Base-by-base conservation (phyloP, 495 filamentous ascomycete species). In the Tirmania nivea region DNA sequence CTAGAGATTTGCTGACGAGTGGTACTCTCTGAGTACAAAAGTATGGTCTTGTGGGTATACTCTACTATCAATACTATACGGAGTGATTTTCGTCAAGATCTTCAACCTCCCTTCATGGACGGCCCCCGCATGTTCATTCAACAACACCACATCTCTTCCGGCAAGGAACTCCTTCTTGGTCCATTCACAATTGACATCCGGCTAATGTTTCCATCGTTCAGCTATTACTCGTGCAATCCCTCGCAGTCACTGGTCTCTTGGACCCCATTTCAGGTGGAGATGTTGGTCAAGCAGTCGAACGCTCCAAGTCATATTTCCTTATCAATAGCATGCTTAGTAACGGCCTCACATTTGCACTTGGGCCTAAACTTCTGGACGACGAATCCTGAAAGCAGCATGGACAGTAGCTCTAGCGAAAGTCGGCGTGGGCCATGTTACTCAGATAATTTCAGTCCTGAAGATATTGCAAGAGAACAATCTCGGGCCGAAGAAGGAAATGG, bases 61-160 rank as follows among this genome's bases (percentile, higher is more conserved):
- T 34, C 25, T 71, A 34, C 39, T 70, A 3, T 82, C 77, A 3
- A 74, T 82, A 49, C 55, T 60, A 0, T 57, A 83, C 19, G 78
- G 75, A 1, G 64, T 67, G 35, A 49, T 68, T 2, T 56, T 67
- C 0, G 72, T 69, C 0, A 66, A 67, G 36, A 11, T 71, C 4
- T 71, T 82, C 52, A 67, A 70, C 19, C 68, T 86, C 35, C 83
- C 81, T 2, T 65, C 68, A 50, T 87, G 80, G 81, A 72, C 75
- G 12, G 77, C 76, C 0, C 76, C 78, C 0, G 78, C 79, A 1
- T 71, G 83, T 49, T 70, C 78, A 42, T 84, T 86, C 68, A 88
- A 85, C 68, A 89, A 86, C 60, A 84, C 83, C 0, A 83, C 79
- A 0, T 76, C 72, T 31, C 75, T 85, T 35, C 83, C 82, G 39